Evolutionary conservation across 2,329 filamentous ascomycete genomes (phyloP).

Genomic region (Penicillium sp.): DNA sequence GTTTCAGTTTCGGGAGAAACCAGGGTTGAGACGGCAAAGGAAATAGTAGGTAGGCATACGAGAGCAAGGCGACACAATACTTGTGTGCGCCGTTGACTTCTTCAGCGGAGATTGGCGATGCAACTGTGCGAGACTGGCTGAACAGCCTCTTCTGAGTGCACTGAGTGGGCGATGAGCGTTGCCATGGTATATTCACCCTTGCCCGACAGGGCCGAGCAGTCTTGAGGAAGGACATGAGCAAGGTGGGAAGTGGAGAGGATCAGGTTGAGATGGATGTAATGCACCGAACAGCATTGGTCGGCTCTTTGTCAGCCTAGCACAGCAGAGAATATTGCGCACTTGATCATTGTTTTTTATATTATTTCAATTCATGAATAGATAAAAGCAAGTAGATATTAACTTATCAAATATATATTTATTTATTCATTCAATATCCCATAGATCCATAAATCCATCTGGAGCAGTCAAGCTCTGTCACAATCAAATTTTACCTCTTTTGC

Average conservation of each 20-base stretch:
- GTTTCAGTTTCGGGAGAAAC: no score
- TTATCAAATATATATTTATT: no score
- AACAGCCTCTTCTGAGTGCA: slow-evolving; percentile 31
- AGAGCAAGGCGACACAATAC: slow-evolving; percentile 64
- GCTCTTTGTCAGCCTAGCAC: slow-evolving; percentile 14
- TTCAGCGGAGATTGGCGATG: slow-evolving; percentile 30
- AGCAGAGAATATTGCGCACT: no score
- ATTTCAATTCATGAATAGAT: no score
- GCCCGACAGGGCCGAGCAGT: slow-evolving; percentile 25
- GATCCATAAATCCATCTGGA: no score
- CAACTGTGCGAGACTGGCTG: slow-evolving; percentile 23
- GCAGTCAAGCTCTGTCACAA: no score
- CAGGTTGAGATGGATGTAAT: slow-evolving; percentile 22
- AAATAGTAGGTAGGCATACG: slow-evolving; percentile 45
- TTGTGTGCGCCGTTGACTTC: slow-evolving; percentile 60
- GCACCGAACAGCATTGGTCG: slow-evolving; percentile 24
- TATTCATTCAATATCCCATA: no score
- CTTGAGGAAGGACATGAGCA: slow-evolving; percentile 27
- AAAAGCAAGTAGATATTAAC: no score
- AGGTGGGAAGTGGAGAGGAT: slow-evolving; percentile 6
- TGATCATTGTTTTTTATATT: no score
- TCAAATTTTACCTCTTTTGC: no score
- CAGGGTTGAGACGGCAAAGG: no score
- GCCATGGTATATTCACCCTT: slow-evolving; percentile 19
- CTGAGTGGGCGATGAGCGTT: slow-evolving; percentile 1